Base-by-base conservation (phyloP, 257 asterid genomes). In the Striga asiatica region DNA sequence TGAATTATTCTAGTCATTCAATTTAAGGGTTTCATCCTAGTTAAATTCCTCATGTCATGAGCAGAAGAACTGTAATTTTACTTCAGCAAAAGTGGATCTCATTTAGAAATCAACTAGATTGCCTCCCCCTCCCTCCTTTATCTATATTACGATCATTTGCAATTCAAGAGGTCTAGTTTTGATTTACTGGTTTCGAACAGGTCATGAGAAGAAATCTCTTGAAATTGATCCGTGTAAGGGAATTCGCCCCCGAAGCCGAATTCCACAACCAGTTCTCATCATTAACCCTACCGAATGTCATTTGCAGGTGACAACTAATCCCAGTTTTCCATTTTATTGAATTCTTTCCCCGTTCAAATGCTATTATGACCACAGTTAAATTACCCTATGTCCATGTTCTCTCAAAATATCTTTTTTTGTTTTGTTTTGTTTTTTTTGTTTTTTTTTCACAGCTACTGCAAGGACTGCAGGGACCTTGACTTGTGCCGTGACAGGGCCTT, bases 401-500 rank as follows among this genome's bases (percentile, higher is more conserved):
- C n/a, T n/a, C n/a, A n/a, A n/a, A n/a, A n/a, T n/a, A n/a, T n/a
- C n/a, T n/a, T n/a, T n/a, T n/a, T n/a, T n/a, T n/a, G n/a, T n/a
- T n/a, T n/a, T n/a, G n/a, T n/a, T n/a, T n/a, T n/a, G n/a, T n/a
- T n/a, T n/a, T n/a, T n/a, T n/a, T n/a, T n/a, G n/a, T n/a, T n/a
- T n/a, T n/a, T n/a, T n/a, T n/a, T n/a, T n/a, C n/a, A 45, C 91
- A 91, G 98, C 76, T 82, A 81, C 80, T 91, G 98, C 88, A 82
- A 82, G 45, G 96, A 82, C 77, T 82, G 89, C 71, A 80, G 94
- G 73, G 98, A 91, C 65, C 79, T 91, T 38, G 95, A 91, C 62
- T 72, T 91, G 66, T 66, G 85, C 72, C 78, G 79, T 17, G 98
- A 82, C 76, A 65, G 70, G 63, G 52, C 78, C 18, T 70, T 86